Evolutionary conservation across 1,284 basidiomycete genomes (phyloP), one percentile per base, ranked within the genome.

Genomic region (Cutaneotrichosporon curvatum): DNA sequence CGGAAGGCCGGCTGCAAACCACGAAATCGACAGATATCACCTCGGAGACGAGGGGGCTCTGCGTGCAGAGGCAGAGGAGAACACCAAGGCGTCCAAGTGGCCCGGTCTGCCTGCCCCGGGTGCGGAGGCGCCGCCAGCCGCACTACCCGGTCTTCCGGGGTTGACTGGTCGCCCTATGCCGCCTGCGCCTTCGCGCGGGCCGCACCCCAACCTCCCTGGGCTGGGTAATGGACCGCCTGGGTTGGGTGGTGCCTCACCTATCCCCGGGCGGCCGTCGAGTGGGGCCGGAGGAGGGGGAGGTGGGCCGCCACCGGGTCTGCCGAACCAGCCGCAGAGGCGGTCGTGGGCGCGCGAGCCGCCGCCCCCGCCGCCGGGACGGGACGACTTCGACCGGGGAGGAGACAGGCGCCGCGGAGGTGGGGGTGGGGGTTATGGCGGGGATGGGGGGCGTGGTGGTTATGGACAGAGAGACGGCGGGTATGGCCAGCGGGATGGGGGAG

Each of bases 1-100:
- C 84, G 38, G 90, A 82, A 0, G 74, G 55, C 77, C 76, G 22
- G 78, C 56, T 3, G 73, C 73, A 9, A 73, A 78, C 8, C 79
- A 83, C 63, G 85, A 86, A 41, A 82, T 82, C 4, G 85, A 72
- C 54, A 53, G 57, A 44, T 72, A 62, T 58, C 70, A 72, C 50
- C 50, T 70, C 5, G 69, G 69, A 4, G 70, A 70, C 44, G 60
- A 70, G 38, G 51, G 43, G 9, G 57, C 63, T 2, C 41, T 65
- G 39, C 53, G 47, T 11, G 51, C 59, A 39, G 63, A 82, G 25
- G 79, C 82, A n/a, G 64, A 60, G 22, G 40, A 44, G 25, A 37
- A 40, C 34, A 35, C 16, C 30, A 35, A 39, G 28, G 22, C 46
- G 38, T 36, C 51, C 39, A 37, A 45, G 37, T 50, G 48, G 49